phyloP scores from a whole-genome alignment of 768 basidiomycete genomes.

The Tricholoma saponaceum region DNA sequence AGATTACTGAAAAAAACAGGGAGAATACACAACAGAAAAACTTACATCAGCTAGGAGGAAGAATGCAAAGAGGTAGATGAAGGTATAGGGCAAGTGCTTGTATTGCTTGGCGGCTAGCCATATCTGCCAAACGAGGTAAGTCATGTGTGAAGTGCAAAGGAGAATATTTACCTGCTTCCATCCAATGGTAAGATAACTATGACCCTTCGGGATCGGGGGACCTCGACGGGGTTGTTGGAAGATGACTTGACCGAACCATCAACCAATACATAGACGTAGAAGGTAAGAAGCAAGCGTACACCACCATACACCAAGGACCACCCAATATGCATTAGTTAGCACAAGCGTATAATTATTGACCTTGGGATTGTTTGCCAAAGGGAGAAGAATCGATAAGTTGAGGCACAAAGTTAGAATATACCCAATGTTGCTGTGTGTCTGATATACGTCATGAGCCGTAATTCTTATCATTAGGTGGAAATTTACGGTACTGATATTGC shows the following conservation, averaged over 20 bases:
- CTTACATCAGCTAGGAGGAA: constrained; percentile 77
- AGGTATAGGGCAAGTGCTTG: constrained; percentile 76
- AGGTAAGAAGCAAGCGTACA: constrained; percentile 41
- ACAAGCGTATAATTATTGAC: constrained; percentile 75
- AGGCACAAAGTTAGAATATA: constrained; percentile 62
- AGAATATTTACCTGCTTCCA: constrained; percentile 68
- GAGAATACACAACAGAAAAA: constrained; percentile 3
- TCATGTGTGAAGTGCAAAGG: background rate
- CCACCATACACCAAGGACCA: constrained; percentile 84
- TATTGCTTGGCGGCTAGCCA: constrained; percentile 75
- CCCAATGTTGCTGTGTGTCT: constrained; percentile 78
- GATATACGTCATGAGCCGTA: background rate
- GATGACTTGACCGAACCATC: constrained; percentile 45
- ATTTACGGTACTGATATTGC: constrained; percentile 76
- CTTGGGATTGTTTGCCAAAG: constrained; percentile 49
- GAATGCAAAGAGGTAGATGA: constrained; percentile 71
- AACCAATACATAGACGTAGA: background rate
- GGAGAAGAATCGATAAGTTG: constrained; percentile 69
- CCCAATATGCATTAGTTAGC: constrained; percentile 71
- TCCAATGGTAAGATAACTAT: constrained; percentile 75
- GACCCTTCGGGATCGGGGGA: constrained; percentile 70
- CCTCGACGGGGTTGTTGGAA: constrained; percentile 85
- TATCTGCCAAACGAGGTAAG: constrained; percentile 41
- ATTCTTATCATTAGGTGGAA: background rate
- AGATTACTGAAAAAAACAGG: background rate